These are phyloP conservation scores for Penicillium pancosmium DNA, from an alignment of 495 filamentous ascomycete genomes.

Conservation along the genomic window DNA sequence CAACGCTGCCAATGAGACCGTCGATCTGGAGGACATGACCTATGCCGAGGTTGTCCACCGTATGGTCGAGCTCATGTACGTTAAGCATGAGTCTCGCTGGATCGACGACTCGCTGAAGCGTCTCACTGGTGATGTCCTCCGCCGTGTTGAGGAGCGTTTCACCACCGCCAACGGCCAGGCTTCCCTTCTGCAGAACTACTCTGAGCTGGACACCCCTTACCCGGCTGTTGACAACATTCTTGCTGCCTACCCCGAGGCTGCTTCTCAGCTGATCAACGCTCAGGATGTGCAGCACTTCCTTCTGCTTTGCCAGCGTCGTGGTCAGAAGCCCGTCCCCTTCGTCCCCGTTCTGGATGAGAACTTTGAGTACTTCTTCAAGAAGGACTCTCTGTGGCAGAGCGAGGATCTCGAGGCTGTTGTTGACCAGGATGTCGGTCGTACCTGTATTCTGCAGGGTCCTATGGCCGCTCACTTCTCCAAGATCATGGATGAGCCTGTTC, in stretches of 20 bases:
- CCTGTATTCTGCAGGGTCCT: slow-evolving; percentile 94
- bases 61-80: slow-evolving; percentile 95
- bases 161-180: slow-evolving; percentile 62
- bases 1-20: slow-evolving; percentile 73
- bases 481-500: slow-evolving; percentile 85
- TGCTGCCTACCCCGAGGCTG: slow-evolving; percentile 79
- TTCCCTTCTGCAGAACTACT: slow-evolving; percentile 82
- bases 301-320: slow-evolving; percentile 85
- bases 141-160: slow-evolving; percentile 93
- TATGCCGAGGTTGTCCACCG: slow-evolving; percentile 89
- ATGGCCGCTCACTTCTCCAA: slow-evolving; percentile 91
- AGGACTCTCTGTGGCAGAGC: slow-evolving; percentile 99
- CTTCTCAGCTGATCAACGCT: slow-evolving; percentile 91
- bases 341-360: slow-evolving; percentile 91
- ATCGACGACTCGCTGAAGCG: slow-evolving; percentile 83
- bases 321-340: slow-evolving; percentile 96
- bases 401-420: slow-evolving; percentile 96
- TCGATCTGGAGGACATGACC: slow-evolving; percentile 98
- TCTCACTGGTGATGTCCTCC: slow-evolving; percentile 92
- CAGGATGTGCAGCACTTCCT: slow-evolving; percentile 98
- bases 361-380: slow-evolving; percentile 99
- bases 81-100: slow-evolving; percentile 92
- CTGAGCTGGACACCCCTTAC: slow-evolving; percentile 83
- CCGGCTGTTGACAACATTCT: slow-evolving; percentile 75
- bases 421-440: slow-evolving; percentile 90